Base-by-base conservation (phyloP, 257 asterid genomes). In the Forsythia suspensa region DNA sequence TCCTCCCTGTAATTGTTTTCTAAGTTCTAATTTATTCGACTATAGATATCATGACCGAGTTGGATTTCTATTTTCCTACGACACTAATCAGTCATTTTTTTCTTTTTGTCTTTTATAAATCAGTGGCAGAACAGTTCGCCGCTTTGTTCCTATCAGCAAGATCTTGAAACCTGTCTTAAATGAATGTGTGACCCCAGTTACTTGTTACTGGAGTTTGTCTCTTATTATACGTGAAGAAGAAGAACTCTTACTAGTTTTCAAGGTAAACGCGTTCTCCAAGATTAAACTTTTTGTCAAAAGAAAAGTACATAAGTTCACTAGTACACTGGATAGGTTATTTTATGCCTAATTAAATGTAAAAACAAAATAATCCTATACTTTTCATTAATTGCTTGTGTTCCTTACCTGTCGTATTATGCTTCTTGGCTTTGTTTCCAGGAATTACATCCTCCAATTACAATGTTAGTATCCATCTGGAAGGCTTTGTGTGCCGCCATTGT, bases 171-270 rank as follows among this genome's bases (percentile, higher is more conserved):
- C 99, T n/a, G 96, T 95, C 74, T 76, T 93, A 83, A 89, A 85
- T 82, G 99, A 93, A 90, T 93, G 97, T 69, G 92, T 95, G 86
- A 95, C 97, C 38, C 99, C 99, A n/a, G 92, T 93, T 70, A 91
- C 99, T 83, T 95, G 98, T 91, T 93, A 89, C 86, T 95, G 99
- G 99, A 91, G 91, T 80, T 89, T 95, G 42, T 88, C 96, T 71
- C 87, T 95, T 75, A 88, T 90, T 78, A 59, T 90, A 67, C 88
- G 84, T 51, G 97, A 89, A 41, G 96, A 91, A 82, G 93, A 91
- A 51, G 89, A 95, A 75, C 92, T 95, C 68, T 72, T 88, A 84
- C 86, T 84, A 11, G 98, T 91, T 75, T 88, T 95, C 87, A 92
- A 93, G 98, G 98, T 94, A 80, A 84, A 76, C 6, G 37, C 42